Base-by-base conservation (phyloP, 805 yeast species). In the Ogataea trehaloabstinens region DNA sequence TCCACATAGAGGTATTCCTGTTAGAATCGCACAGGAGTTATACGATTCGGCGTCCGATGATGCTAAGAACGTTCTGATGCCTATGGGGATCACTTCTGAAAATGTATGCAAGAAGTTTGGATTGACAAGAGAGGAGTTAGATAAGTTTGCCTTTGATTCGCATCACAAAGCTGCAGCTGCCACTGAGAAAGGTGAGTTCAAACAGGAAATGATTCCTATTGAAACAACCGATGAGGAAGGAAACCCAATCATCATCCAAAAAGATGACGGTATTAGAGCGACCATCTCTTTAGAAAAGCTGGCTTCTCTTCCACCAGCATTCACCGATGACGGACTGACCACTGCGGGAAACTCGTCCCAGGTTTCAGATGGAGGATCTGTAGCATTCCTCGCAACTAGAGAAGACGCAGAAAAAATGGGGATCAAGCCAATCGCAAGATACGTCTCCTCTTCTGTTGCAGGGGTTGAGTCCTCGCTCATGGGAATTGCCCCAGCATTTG, bases 301-400 rank as follows among this genome's bases (percentile, higher is more conserved):
- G 39, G 35, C 55, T 3, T 38, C 44, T 17, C 45, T 58, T 29
- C 51, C 49, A 20, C 63, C 64, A 13, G 64, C 54, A 2, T 59
- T 58, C 40, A 34, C 34, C 7, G 56, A 51, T 11, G 57, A 57
- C 34, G 67, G 67, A 19, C 31, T 49, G 20, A 62, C 67, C 12
- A 62, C 64, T 27, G 68, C 67, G 3, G 68, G 68, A 34, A 63
- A 63, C 37, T 61, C 68, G 4, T 62, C 67, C 6, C 68, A 63
- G 40, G 57, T 63, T 4, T 58, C 66, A 12, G 68, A 62, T 42
- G 68, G 68, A 39, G 66, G 65, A 5, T 63, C 66, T 7, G 63
- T 63, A 19, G 64, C 62, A 3, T 41, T 63, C 34, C 48, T 63
- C 40, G 60, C 63, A 42, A 58, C 66, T 25, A 55, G 68, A 48